Evolutionary conservation across 306 rosid genomes (phyloP).

Genomic region (Malus orientalis): DNA sequence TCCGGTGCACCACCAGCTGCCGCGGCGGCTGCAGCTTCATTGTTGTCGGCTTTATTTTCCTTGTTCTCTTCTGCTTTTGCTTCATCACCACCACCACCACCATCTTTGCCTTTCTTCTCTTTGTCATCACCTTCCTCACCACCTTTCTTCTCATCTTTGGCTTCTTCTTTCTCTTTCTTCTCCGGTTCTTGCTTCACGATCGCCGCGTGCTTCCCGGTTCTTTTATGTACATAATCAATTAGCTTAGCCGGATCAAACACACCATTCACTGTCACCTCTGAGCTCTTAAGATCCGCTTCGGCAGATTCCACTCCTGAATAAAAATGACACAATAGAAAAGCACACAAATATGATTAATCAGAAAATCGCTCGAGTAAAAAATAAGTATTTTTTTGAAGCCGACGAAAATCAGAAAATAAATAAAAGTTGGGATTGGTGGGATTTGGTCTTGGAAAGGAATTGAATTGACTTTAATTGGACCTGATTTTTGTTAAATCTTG

Average conservation of each 20-base stretch:
- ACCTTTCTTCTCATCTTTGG: slow-evolving; percentile 6
- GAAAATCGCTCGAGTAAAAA: background rate
- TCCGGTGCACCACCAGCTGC: background rate
- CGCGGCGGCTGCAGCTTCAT: background rate
- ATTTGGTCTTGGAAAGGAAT: background rate
- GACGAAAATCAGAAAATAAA: too few relatives aligned
- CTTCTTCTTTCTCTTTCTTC: slow-evolving; percentile 35
- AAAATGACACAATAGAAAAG: background rate
- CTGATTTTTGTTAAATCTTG: slow-evolving; percentile 5
- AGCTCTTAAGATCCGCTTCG: slow-evolving; percentile 73
- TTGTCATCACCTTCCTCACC: slow-evolving; percentile 19
- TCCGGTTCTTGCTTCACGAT: slow-evolving; percentile 61
- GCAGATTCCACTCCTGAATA: slow-evolving; percentile 71
- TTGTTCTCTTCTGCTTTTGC: slow-evolving; percentile 4
- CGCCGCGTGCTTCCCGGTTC: slow-evolving; percentile 69
- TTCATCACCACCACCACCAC: slow-evolving; percentile 19
- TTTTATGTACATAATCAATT: slow-evolving; percentile 57
- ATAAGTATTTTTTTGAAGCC: background rate
- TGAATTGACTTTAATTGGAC: slow-evolving; percentile 17
- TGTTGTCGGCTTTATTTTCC: slow-evolving; percentile 2
- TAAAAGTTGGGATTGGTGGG: slow-evolving; percentile 4
- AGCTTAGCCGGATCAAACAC: slow-evolving; percentile 48
- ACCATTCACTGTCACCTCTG: slow-evolving; percentile 76
- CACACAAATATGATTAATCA: background rate
- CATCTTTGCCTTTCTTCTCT: slow-evolving; percentile 15